Conservation (phyloP, 2,329 filamentous ascomycete species). For the Xylariales sp. region DNA sequence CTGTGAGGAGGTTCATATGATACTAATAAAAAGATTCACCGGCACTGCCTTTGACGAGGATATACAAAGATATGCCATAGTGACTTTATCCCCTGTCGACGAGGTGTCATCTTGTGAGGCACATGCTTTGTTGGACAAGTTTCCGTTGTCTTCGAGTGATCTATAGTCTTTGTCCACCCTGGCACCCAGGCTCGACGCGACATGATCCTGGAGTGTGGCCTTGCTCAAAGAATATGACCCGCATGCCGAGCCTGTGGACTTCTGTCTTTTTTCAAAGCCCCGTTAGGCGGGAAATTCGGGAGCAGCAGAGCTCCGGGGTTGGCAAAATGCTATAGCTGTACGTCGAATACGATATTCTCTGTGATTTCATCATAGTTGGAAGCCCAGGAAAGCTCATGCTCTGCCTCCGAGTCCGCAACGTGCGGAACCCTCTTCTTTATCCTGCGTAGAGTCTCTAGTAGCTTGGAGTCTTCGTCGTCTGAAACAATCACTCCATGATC, state of each 20-base stretch:
- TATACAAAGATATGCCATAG: too few species aligned
- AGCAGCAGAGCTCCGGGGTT: neutral
- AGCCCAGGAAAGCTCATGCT: constrained; percentile 23
- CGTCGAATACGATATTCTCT: constrained; percentile 1
- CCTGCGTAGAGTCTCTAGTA: constrained; percentile 24
- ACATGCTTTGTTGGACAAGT: neutral
- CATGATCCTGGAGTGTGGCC: too few species aligned
- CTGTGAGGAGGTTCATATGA: neutral
- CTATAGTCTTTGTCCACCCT: neutral
- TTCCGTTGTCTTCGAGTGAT: constrained; percentile 1
- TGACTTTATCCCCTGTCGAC: too few species aligned
- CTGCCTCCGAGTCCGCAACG: constrained; percentile 18
- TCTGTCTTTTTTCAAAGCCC: neutral
- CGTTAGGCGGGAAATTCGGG: neutral
- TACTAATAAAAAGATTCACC: neutral
- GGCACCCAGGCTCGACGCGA: too few species aligned
- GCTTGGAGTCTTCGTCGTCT: constrained; percentile 26
- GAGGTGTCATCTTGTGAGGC: neutral
- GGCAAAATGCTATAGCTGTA: neutral
- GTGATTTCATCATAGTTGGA: constrained; percentile 25
- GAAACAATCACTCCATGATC: constrained; percentile 43
- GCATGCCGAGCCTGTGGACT: too few species aligned
- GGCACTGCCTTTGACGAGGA: too few species aligned
- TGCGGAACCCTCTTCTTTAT: constrained; percentile 27
- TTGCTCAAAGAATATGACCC: too few species aligned